A percentile compares a stretch with the other conserved stretches of the same genome.
Conservation (phyloP, 2,329 filamentous ascomycete species). For the Lachnellula arida region DNA sequence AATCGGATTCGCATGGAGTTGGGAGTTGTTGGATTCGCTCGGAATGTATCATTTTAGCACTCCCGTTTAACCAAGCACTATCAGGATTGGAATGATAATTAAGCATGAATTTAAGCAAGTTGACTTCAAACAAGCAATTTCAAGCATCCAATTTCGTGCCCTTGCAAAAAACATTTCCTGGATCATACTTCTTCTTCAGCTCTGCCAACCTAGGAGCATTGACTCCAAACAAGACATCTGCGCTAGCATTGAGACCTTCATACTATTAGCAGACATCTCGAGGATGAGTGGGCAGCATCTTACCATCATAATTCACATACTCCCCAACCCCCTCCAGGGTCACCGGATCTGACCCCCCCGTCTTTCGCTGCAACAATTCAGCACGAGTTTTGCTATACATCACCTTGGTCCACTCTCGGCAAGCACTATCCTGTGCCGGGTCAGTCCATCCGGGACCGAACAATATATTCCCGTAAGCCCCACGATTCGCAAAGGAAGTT, state of each 20-base stretch:
- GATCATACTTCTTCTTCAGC: constrained; percentile 44
- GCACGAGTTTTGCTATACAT: constrained; percentile 9
- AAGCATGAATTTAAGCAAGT: not conserved
- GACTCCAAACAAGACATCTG: constrained; percentile 36
- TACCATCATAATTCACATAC: constrained; percentile 24
- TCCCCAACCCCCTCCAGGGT: constrained; percentile 15
- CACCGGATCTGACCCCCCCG: constrained; percentile 3
- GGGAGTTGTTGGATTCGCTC: too few relatives aligned
- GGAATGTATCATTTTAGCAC: too few relatives aligned
- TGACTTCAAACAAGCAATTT: not conserved
- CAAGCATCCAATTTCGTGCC: constrained; percentile 12
- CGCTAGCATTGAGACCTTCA: constrained; percentile 13
- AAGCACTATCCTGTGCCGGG: constrained; percentile 10
- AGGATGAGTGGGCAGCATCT: not conserved
- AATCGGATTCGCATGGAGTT: not conserved
- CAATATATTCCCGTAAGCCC: constrained; percentile 24
- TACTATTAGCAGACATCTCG: not conserved
- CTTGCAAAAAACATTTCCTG: constrained; percentile 40
- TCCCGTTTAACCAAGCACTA: too few relatives aligned
- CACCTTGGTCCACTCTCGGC: constrained; percentile 16
- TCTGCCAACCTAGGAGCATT: constrained; percentile 38
- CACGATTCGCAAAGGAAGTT: constrained; percentile 26
- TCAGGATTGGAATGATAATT: too few relatives aligned
- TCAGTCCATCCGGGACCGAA: constrained; percentile 30
- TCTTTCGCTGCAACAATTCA: constrained; percentile 5